phyloP scores from a whole-genome alignment of 2,329 filamentous ascomycete species.

The Beauveria australis region DNA sequence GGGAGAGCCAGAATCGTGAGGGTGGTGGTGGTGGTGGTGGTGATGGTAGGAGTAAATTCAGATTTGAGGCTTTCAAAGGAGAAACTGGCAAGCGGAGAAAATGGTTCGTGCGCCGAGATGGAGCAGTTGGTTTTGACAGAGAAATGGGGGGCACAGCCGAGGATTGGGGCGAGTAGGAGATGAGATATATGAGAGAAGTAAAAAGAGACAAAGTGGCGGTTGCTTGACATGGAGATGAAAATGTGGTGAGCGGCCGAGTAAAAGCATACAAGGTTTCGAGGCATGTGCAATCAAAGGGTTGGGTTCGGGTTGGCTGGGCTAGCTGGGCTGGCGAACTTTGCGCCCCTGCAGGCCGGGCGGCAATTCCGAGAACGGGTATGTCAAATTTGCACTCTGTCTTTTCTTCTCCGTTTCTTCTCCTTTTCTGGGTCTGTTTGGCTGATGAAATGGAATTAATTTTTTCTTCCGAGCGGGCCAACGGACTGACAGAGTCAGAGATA shows the following conservation, averaged over 20 bases:
- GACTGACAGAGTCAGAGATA: not conserved
- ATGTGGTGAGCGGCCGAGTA: conserved; percentile 2
- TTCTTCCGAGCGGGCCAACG: not conserved
- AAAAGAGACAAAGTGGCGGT: not conserved
- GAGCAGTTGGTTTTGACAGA: not conserved
- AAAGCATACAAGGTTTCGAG: conserved; percentile 9
- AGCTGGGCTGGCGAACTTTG: not conserved
- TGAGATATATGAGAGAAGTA: not conserved
- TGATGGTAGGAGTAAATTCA: not conserved
- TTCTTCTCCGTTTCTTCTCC: not conserved
- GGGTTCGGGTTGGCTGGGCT: conserved; percentile 3
- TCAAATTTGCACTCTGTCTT: not conserved
- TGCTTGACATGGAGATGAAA: not conserved
- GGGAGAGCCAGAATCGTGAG: not conserved
- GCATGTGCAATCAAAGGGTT: conserved; percentile 8
- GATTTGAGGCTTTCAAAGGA: not conserved
- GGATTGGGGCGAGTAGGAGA: too few relatives aligned
- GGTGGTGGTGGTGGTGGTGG: not conserved
- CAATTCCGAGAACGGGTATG: conserved; percentile 11
- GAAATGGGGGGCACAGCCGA: not conserved
- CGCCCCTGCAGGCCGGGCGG: not conserved
- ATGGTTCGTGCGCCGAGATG: not conserved
- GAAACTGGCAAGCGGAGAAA: not conserved
- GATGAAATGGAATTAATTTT: conserved; percentile 1
- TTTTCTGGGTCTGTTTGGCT: not conserved